Percentiles rank a stretch among this genome's conserved stretches.
Evolutionary conservation across 1,139 yeast genomes (phyloP).

Genomic region (Taphrina pruni): DNA sequence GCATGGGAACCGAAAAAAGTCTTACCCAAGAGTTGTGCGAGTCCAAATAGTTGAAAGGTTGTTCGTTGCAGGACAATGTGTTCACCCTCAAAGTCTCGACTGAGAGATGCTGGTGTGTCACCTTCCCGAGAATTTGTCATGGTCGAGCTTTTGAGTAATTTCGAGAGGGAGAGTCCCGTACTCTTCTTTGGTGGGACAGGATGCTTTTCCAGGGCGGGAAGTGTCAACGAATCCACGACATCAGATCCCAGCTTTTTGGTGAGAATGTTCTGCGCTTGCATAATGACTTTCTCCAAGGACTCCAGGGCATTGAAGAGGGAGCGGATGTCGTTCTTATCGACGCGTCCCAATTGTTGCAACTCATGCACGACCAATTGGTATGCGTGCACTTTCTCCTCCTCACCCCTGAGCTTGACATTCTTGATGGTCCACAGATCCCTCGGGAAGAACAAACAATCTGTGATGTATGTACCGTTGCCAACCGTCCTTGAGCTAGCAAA

Average conservation of each 20-base stretch:
- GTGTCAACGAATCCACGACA: slow-evolving; percentile 7
- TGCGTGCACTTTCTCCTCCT: slow-evolving; percentile 41
- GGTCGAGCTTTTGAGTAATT: slow-evolving; percentile 11
- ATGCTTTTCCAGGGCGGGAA: background rate
- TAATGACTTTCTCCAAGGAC: slow-evolving; percentile 14
- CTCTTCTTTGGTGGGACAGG: slow-evolving; percentile 21
- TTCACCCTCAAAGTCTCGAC: slow-evolving; percentile 11
- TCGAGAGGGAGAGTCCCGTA: slow-evolving; percentile 13
- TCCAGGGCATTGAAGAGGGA: slow-evolving; percentile 18
- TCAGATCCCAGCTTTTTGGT: slow-evolving; percentile 25
- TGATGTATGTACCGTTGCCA: slow-evolving; percentile 28
- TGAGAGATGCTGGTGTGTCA: slow-evolving; percentile 7
- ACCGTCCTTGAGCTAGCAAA: slow-evolving; percentile 18
- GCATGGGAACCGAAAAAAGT: too few relatives aligned
- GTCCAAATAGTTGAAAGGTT: slow-evolving; percentile 6
- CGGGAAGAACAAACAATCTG: slow-evolving; percentile 28
- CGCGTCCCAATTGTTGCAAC: slow-evolving; percentile 24
- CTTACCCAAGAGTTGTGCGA: slow-evolving; percentile 25
- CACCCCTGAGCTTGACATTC: slow-evolving; percentile 39
- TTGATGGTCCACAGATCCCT: slow-evolving; percentile 38
- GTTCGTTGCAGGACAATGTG: slow-evolving; percentile 5
- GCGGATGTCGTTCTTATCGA: slow-evolving; percentile 28
- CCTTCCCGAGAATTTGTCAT: background rate
- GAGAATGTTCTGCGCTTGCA: slow-evolving; percentile 14
- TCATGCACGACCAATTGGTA: slow-evolving; percentile 28